Evolutionary conservation across 2,329 filamentous ascomycete species (phyloP), one percentile per base, ranked within the genome.

Genomic region (Fusarium palustre): DNA sequence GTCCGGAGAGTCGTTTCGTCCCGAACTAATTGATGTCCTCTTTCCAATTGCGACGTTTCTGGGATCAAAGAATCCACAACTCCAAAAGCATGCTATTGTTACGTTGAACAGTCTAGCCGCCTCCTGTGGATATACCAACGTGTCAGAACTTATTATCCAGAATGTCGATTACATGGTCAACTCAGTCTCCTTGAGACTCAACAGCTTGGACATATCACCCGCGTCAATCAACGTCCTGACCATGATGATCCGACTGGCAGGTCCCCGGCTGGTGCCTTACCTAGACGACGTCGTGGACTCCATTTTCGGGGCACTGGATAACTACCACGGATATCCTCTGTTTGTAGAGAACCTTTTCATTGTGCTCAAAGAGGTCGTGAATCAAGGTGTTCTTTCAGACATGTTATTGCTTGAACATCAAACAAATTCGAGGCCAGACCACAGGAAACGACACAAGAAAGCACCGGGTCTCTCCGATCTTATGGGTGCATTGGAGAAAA

Each of bases 91-190:
- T 77, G 93, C 95, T 7, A 91, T 97, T 67, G 88, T 89, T 6
- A 92, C 92, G 36, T 84, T 99, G 16, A 96, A 97, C 74, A 88
- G 89, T 20, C 83, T 97, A n/a, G 91, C 95, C 1, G 76, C 80
- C 4, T 86, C 91, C 1, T 97, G 93, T 73, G 88, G 87, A 3
- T 99, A 98, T 74, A 66, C 76, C 0, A 90, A 86, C 72, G 91
- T 95, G 7, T 91, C 91, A 28, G 89, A 92, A 18, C 83, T 99
- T 69, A 90, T 99, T 39, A 87, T 98, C 30, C 89, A 92, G 54
- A 99, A 99, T 65, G 94, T 93, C 18, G 96, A 99, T 79, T 99
- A 99, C 77, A 92, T 99, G 80, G 91, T 98, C 64, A 98, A 98
- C 76, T 93, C 96, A 0, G 89, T 99, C 18, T 93, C 92, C 0